Conservation (phyloP, 176 grass and related monocot genomes). For the Oryza longistaminata region DNA sequence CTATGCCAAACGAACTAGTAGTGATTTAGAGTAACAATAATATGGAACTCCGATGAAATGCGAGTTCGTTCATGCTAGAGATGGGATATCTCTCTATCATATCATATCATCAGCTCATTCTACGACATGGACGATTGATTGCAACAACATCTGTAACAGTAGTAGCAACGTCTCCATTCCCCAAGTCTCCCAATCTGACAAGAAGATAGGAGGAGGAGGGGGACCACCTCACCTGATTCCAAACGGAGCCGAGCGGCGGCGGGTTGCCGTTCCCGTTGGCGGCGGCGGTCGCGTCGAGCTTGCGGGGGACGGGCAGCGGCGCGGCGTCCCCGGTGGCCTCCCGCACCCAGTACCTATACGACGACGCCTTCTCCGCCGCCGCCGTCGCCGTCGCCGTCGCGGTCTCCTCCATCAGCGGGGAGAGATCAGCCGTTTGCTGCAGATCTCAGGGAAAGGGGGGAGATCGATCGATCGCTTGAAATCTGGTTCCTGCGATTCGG, state of each 20-base stretch:
- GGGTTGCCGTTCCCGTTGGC: constrained; percentile 43
- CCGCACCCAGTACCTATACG: constrained; percentile 94
- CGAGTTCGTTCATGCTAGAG: neutral
- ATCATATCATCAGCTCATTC: neutral
- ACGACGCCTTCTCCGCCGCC: constrained; percentile 51
- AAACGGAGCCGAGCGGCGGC: constrained; percentile 75
- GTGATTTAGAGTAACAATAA: neutral
- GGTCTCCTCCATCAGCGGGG: constrained; percentile 53
- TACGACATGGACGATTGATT: too few species aligned
- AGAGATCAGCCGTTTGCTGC: neutral
- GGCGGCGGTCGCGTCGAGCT: constrained; percentile 53
- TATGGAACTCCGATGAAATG: neutral
- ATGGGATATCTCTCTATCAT: too few species aligned
- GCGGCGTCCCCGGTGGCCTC: constrained; percentile 66
- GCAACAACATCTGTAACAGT: too few species aligned
- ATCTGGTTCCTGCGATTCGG: neutral
- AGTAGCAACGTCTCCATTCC: neutral
- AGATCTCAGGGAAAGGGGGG: constrained; percentile 10
- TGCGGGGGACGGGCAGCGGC: constrained; percentile 62
- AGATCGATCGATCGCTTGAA: neutral
- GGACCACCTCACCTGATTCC: constrained; percentile 68
- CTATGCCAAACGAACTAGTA: neutral
- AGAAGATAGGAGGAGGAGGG: neutral
- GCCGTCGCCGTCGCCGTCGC: neutral
- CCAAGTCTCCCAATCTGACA: neutral